Conservation (phyloP, 2,329 filamentous ascomycete genomes). For the Fusarium acutatum region DNA sequence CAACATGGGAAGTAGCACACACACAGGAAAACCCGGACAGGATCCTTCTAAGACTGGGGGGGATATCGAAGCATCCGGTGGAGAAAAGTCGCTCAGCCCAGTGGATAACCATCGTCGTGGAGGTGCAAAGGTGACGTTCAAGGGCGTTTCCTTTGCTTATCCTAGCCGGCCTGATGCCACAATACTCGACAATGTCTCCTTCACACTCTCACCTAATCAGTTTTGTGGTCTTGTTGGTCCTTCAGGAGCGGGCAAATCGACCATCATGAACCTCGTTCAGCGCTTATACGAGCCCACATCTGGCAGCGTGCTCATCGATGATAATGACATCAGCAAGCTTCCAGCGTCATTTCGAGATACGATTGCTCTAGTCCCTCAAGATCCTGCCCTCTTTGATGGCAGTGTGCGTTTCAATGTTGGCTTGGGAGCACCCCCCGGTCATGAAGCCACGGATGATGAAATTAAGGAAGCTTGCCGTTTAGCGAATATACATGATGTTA, state of each 20-base stretch:
- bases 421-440: slow-evolving; percentile 62
- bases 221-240: slow-evolving; percentile 72
- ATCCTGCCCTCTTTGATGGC: slow-evolving; percentile 64
- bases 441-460: slow-evolving; percentile 65
- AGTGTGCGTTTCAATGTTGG: slow-evolving; percentile 65
- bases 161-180: slow-evolving; percentile 65
- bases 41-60: slow-evolving; percentile 26
- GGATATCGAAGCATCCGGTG: slow-evolving; percentile 51
- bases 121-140: slow-evolving; percentile 62
- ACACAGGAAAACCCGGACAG: slow-evolving; percentile 16
- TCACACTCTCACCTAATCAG: slow-evolving; percentile 65
- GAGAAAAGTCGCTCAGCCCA: slow-evolving; percentile 31
- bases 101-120: slow-evolving; percentile 25
- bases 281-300: slow-evolving; percentile 55
- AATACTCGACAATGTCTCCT: slow-evolving; percentile 64
- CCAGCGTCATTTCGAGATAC: slow-evolving; percentile 56
- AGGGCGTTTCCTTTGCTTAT: slow-evolving; percentile 70
- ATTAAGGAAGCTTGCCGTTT: slow-evolving; percentile 72
- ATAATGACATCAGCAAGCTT: slow-evolving; percentile 54
- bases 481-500: slow-evolving; percentile 77
- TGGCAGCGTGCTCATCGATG: slow-evolving; percentile 54
- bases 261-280: slow-evolving; percentile 65
- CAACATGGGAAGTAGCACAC: not conserved
- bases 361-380: slow-evolving; percentile 66
- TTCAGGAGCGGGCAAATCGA: slow-evolving; percentile 73